Evolutionary conservation across 768 basidiomycete genomes (phyloP).

Genomic region (Trametes sanguinea): DNA sequence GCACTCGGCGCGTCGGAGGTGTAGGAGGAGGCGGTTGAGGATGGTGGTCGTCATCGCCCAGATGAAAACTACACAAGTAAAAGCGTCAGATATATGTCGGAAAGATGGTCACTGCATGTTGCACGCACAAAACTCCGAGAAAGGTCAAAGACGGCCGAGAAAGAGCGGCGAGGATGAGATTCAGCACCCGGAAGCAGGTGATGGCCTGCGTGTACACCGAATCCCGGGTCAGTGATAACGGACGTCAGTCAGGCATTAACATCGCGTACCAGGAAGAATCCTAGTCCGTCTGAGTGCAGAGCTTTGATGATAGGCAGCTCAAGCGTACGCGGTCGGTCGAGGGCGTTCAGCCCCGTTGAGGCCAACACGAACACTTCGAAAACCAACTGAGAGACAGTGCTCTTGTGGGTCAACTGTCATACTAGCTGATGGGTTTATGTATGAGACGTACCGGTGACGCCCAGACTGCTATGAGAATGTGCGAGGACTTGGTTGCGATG

Average conservation of each 20-base stretch:
- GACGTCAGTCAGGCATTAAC: too few relatives aligned
- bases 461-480: slow-evolving; percentile 33
- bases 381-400: slow-evolving; percentile 30
- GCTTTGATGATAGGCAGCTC: slow-evolving; percentile 31
- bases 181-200: slow-evolving; percentile 31
- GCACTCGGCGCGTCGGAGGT: slow-evolving; percentile 35
- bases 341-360: slow-evolving; percentile 37
- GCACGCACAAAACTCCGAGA: slow-evolving; percentile 33
- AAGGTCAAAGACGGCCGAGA: slow-evolving; percentile 30
- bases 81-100: too few relatives aligned
- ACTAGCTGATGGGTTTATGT: too few relatives aligned
- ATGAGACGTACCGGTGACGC: slow-evolving; percentile 34
- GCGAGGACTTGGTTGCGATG: slow-evolving; percentile 26
- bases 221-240: too few relatives aligned
- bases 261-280: slow-evolving; percentile 38
- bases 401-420: too few relatives aligned
- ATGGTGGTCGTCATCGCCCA: slow-evolving; percentile 39
- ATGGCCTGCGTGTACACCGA: slow-evolving; percentile 22
- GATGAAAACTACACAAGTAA: slow-evolving; percentile 31
- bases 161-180: slow-evolving; percentile 30
- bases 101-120: too few relatives aligned
- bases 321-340: slow-evolving; percentile 36
- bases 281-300: slow-evolving; percentile 39
- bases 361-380: slow-evolving; percentile 39
- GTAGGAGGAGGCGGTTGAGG: slow-evolving; percentile 37